Percentiles rank a stretch among this genome's conserved stretches.
Conservation (phyloP, 495 filamentous ascomycete species). For the Aspergillus ostianus region DNA sequence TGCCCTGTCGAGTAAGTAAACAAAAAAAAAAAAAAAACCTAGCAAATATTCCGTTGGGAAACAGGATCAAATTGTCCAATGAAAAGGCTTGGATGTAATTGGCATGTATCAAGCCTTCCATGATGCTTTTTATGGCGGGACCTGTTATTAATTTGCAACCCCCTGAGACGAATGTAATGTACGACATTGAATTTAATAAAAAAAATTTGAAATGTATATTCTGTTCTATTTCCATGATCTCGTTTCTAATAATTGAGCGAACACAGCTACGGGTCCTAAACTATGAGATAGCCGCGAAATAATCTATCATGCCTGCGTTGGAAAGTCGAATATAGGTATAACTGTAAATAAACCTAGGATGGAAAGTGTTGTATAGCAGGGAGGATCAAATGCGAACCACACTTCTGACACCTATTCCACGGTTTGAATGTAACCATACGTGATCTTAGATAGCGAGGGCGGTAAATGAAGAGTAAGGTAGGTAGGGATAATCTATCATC, state of each 20-base stretch:
- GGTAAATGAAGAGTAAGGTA: no score
- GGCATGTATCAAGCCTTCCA: not conserved
- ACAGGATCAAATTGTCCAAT: not conserved
- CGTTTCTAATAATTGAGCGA: constrained; percentile 19
- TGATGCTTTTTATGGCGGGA: not conserved
- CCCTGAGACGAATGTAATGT: constrained; percentile 27
- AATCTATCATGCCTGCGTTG: not conserved
- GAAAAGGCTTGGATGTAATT: not conserved
- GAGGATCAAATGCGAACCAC: no score
- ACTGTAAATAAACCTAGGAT: not conserved
- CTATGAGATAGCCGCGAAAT: constrained; percentile 9
- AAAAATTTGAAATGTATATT: constrained; percentile 20
- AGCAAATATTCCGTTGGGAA: constrained; percentile 2
- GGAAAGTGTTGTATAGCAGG: not conserved
- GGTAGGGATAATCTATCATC: no score
- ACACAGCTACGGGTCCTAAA: constrained; percentile 31
- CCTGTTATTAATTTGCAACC: constrained; percentile 1
- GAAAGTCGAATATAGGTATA: not conserved
- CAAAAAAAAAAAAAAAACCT: constrained; percentile 18
- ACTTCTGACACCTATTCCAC: no score
- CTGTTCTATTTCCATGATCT: not conserved
- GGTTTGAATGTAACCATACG: no score
- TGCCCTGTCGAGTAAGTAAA: constrained; percentile 88
- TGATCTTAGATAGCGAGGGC: no score
- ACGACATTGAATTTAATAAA: constrained; percentile 53